phyloP scores from a whole-genome alignment of 805 yeast genomes.

The Metschnikowia santaceciliae region DNA sequence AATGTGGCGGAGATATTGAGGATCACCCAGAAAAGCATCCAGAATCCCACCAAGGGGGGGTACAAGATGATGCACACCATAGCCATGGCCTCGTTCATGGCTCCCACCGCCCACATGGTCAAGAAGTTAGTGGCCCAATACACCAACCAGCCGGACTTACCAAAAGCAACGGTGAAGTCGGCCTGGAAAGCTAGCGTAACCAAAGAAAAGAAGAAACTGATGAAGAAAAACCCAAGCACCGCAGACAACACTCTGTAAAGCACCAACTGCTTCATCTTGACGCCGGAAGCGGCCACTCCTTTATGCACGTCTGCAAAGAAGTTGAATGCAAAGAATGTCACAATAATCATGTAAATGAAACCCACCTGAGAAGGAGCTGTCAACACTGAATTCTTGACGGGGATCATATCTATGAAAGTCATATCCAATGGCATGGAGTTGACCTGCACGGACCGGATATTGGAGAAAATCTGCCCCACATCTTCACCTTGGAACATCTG shows the following conservation, averaged over 20 bases:
- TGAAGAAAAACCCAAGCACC: constrained; percentile 50
- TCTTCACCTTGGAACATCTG: constrained; percentile 14
- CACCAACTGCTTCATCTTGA: constrained; percentile 44
- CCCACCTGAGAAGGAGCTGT: constrained; percentile 74
- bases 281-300: constrained; percentile 39
- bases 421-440: constrained; percentile 35
- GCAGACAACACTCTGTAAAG: constrained; percentile 50
- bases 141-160: constrained; percentile 66
- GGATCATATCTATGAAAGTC: constrained; percentile 43
- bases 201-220: constrained; percentile 55
- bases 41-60: constrained; percentile 67
- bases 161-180: constrained; percentile 54
- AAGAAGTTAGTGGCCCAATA: constrained; percentile 68
- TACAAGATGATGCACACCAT: constrained; percentile 45
- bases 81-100: constrained; percentile 64
- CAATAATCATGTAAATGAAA: constrained; percentile 63
- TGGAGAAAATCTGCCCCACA: constrained; percentile 11
- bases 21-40: constrained; percentile 70
- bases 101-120: constrained; percentile 74
- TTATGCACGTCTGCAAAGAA: constrained; percentile 55
- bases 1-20: constrained; percentile 67
- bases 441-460: constrained; percentile 14
- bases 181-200: constrained; percentile 69
- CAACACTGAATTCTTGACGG: constrained; percentile 46
- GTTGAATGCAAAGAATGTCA: constrained; percentile 68